These are phyloP conservation scores for Opeltia flavorubescens DNA, from an alignment of 495 filamentous ascomycete genomes.

Conservation along the genomic window DNA sequence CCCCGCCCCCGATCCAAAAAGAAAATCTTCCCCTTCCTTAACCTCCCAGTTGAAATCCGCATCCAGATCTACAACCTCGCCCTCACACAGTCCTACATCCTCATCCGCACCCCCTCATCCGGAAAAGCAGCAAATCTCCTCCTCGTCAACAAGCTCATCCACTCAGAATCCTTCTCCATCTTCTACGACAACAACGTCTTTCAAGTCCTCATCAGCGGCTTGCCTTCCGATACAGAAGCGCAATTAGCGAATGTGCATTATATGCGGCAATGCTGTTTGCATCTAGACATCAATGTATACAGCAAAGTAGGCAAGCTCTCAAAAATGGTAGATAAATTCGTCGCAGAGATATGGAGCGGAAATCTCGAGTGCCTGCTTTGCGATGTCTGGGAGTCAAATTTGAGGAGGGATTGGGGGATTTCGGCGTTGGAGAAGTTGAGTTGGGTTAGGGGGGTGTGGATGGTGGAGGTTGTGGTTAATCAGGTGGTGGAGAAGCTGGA, in stretches of 20 bases:
- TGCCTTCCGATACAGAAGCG: background rate
- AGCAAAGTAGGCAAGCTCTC: too few species aligned
- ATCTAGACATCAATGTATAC: background rate
- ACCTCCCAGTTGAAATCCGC: background rate
- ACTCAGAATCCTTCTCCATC: background rate
- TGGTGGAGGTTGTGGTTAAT: background rate
- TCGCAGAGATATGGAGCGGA: background rate
- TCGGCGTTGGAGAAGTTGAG: background rate
- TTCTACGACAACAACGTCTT: background rate
- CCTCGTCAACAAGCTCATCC: background rate
- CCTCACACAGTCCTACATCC: background rate
- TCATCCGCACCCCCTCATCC: background rate
- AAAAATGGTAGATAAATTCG: background rate
- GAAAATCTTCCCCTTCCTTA: background rate
- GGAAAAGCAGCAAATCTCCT: background rate
- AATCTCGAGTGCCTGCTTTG: background rate
- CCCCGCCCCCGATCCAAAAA: background rate
- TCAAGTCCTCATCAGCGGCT: background rate
- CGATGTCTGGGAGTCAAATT: background rate
- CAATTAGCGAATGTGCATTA: background rate
- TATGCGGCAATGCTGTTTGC: background rate
- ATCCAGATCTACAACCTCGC: conserved; percentile 1
- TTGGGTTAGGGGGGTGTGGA: background rate
- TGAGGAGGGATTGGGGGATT: background rate
- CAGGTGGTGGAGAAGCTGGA: background rate